These are phyloP conservation scores for Vanilla planifolia DNA, from an alignment of 106 monocot species.

Conservation along the genomic window DNA sequence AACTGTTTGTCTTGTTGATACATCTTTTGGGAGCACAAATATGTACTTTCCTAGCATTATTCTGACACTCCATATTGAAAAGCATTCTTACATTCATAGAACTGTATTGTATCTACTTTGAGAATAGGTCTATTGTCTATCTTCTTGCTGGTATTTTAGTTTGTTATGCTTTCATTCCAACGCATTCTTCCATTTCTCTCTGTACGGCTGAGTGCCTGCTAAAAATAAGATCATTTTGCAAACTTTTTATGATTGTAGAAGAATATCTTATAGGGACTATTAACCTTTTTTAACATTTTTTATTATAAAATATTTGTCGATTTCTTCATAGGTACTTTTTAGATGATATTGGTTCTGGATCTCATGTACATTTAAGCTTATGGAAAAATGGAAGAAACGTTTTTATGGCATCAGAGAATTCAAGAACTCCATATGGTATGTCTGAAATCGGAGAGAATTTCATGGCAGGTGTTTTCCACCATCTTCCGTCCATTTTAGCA, in stretches of 20 bases:
- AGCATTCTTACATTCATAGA: no score
- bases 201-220: no score
- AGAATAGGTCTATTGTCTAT: no score
- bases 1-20: background rate
- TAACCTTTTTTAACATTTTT: background rate
- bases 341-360: constrained; percentile 83
- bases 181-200: no score
- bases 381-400: constrained; percentile 80
- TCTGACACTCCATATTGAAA: no score
- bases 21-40: background rate
- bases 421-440: constrained; percentile 72
- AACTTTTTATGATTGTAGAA: background rate
- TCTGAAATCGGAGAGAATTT: constrained; percentile 81
- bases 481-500: constrained; percentile 92
- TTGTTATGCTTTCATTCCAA: no score
- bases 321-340: constrained; percentile 36
- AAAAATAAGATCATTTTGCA: no score
- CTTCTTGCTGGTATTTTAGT: no score
- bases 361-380: constrained; percentile 91
- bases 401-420: constrained; percentile 66
- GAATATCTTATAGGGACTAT: background rate
- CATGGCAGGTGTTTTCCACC: constrained; percentile 89
- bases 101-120: no score
- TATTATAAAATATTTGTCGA: background rate
- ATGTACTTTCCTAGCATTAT: no score